Evolutionary conservation across 805 yeast genomes (phyloP).

Genomic region (Cyberlindnera samutprakarnensis): DNA sequence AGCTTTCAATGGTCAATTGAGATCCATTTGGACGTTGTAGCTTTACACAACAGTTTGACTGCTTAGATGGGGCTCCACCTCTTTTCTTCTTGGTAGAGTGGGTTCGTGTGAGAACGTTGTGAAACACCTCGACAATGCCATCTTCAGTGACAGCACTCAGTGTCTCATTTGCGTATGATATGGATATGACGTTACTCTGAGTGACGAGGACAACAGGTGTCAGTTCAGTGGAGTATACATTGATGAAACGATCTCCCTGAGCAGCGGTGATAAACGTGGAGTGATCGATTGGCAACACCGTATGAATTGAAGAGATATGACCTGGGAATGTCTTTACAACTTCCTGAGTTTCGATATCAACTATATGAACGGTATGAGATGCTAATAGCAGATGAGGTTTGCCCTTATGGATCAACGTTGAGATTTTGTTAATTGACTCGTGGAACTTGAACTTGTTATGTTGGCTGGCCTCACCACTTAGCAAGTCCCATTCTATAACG

Average conservation of each 20-base stretch:
- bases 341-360: slow-evolving; percentile 33
- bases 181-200: slow-evolving; percentile 47
- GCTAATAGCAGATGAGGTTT: slow-evolving; percentile 46
- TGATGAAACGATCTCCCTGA: slow-evolving; percentile 72
- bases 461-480: slow-evolving; percentile 32
- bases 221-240: slow-evolving; percentile 46
- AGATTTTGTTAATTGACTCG: slow-evolving; percentile 22
- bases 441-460: slow-evolving; percentile 36
- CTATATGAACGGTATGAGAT: slow-evolving; percentile 56
- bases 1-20: slow-evolving; percentile 22
- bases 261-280: slow-evolving; percentile 60
- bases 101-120: slow-evolving; percentile 44
- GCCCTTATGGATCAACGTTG: slow-evolving; percentile 24
- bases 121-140: slow-evolving; percentile 68
- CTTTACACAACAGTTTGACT: slow-evolving; percentile 37
- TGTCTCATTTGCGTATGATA: slow-evolving; percentile 32
- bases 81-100: slow-evolving; percentile 29
- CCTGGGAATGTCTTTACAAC: slow-evolving; percentile 59
- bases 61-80: slow-evolving; percentile 46
- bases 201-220: slow-evolving; percentile 58
- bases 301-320: slow-evolving; percentile 60
- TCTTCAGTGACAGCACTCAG: slow-evolving; percentile 62
- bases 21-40: slow-evolving; percentile 38
- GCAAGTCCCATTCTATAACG: slow-evolving; percentile 55
- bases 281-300: slow-evolving; percentile 31